Evolutionary conservation across 768 basidiomycete genomes (phyloP), one percentile per base, ranked within the genome.

Genomic region (Floccularia luteovirens): DNA sequence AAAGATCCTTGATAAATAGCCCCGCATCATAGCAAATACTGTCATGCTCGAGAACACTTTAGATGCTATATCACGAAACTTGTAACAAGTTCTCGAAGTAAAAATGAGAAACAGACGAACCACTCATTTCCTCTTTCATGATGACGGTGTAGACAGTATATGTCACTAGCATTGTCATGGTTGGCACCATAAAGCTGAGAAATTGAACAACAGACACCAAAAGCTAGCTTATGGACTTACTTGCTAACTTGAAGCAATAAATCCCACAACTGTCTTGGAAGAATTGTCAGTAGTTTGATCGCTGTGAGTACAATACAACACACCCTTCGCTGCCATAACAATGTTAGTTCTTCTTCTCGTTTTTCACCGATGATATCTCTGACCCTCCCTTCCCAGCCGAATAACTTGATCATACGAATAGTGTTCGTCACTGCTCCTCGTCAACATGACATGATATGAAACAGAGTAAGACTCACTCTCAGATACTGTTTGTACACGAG

Each of bases 321-420:
- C 11, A 57, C 49, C 42, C 50, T 56, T 16, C 69, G 59, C 49
- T 72, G 74, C 64, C 70, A 73, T 27, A 82, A 61, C 61, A 67
- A 74, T 4, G 50, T 42, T 16, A 88, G 57, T 56, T 90, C 87
- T 4, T 71, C 70, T 32, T 82, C 75, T 44, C 85, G 71, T 48
- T 78, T 77, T 32, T 69, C 66, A 8, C 63, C 58, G 25, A 90
- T 62, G 31, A 63, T 64, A 3, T 68, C 55, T 30, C 69, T 64
- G 56, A 82, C 72, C 35, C 75, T 69, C 38, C 70, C 69, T 65
- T 81, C 72, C 72, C 84, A 74, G 11, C 69, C 85, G 48, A 89
- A 86, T 31, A 86, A 59, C 56, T 87, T 87, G 52, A 83, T 63
- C 76, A 84, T 82, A 16, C 81, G 72, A 13, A 83, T 55, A 14